phyloP scores from a whole-genome alignment of 2,329 filamentous ascomycete genomes.

The Fusarium anthophilum region DNA sequence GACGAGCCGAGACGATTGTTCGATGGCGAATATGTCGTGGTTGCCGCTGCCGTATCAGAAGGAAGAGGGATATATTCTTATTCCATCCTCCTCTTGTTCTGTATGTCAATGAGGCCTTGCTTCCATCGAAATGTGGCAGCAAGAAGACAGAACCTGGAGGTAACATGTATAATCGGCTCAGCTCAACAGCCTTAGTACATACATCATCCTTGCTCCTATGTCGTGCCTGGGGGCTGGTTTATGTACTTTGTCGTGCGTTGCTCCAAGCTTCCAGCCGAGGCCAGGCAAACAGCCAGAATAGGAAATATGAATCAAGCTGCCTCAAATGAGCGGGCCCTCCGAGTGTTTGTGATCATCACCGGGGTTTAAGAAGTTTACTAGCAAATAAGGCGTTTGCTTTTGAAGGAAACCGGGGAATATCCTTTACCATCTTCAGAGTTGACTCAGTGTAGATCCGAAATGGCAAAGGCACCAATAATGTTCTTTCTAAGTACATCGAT shows the following conservation, averaged over 20 bases:
- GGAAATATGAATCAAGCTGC: slow-evolving; percentile 16
- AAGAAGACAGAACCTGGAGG: background rate
- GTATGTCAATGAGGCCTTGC: background rate
- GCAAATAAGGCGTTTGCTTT: slow-evolving; percentile 7
- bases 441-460: background rate
- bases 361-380: background rate
- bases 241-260: slow-evolving; percentile 29
- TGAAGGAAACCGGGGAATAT: background rate
- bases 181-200: background rate
- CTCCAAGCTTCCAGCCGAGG: slow-evolving; percentile 15
- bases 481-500: slow-evolving; percentile 9
- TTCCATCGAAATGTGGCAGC: background rate
- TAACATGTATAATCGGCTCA: background rate
- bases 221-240: slow-evolving; percentile 12
- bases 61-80: background rate
- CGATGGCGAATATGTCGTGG: background rate
- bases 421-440: background rate
- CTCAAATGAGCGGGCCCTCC: slow-evolving; percentile 20
- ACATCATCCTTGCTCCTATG: slow-evolving; percentile 20
- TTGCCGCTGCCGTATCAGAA: background rate
- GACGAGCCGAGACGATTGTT: background rate
- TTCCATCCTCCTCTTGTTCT: background rate
- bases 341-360: slow-evolving; percentile 14
- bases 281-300: slow-evolving; percentile 13
- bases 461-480: background rate